Base-by-base conservation (phyloP, 2,329 filamentous ascomycete genomes). In the Curvularia verruculosa region DNA sequence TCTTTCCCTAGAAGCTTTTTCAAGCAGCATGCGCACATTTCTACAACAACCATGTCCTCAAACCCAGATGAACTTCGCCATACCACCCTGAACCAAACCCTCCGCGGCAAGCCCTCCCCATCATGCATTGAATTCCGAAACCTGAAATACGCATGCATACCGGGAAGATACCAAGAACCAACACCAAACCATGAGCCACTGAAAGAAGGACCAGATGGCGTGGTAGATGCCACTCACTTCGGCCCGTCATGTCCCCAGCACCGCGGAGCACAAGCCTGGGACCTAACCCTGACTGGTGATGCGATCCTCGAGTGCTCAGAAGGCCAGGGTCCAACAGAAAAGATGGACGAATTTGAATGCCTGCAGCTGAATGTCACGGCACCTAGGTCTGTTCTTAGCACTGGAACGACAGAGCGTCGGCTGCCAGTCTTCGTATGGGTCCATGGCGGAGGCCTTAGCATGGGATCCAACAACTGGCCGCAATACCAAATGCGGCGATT, bases 381-480 rank as follows among this genome's bases (percentile, higher is more conserved):
- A 15, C 76, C 76, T 0, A 70, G 60, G 19, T 9, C 41, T 39
- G 37, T 47, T 13, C 10, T 46, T 10, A 15, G 18, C 18, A 13
- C 19, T 9, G 29, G 15, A 39, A 9, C 37, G 49, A 29, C 15
- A 10, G n/a, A 15, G 21, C 52, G 57, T 40, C 34, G 24, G 26
- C 70, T 84, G 3, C 83, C 83, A 0, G 83, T 85, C 0, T 74
- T 85, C 24, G 75, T 81, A 1, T 84, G 82, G 65, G 77, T 85
- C 3, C 82, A 85, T 56, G 83, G 83, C 1, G 83, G 83, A n/a
- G 83, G 79, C 0, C 77, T 83, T 34, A 71, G 73, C 6, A 75
- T 80, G 8, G 83, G 83, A 7, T 79, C 79, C 2, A 83, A 80
- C 39, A 81, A 74, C 4, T 85, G 81, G 79, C 83, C 83, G 1